Evolutionary conservation across 2,329 filamentous ascomycete genomes (phyloP).

Genomic region (Talaromyces sp.): DNA sequence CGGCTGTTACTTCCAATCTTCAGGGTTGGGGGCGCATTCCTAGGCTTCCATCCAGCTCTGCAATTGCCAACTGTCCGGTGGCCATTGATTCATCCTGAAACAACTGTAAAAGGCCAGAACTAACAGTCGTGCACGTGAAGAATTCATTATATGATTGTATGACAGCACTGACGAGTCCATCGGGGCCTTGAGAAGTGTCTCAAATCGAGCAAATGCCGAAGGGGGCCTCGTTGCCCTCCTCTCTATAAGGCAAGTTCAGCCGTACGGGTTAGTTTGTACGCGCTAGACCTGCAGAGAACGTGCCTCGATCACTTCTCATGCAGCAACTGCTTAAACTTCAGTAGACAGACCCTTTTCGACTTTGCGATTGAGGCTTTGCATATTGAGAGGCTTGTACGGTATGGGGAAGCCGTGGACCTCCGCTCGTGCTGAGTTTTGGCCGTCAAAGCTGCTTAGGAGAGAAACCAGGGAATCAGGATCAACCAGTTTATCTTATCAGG

Average conservation of each 20-base stretch:
- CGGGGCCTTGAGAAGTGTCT: neutral
- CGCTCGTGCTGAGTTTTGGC: neutral
- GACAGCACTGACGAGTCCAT: neutral
- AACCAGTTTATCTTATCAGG: conserved; percentile 1
- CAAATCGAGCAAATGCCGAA: neutral
- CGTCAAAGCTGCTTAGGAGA: neutral
- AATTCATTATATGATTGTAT: neutral
- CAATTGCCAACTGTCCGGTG: neutral
- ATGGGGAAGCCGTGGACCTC: neutral
- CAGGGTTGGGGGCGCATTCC: neutral
- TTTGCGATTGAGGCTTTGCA: neutral
- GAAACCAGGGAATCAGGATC: neutral
- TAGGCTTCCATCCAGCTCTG: neutral
- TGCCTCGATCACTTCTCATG: neutral
- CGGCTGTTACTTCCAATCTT: neutral
- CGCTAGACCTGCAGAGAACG: conserved; percentile 4
- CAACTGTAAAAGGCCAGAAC: neutral
- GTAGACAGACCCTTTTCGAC: neutral
- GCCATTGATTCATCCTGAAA: neutral
- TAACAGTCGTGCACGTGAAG: neutral
- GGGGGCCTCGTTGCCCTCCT: neutral
- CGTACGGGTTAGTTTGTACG: neutral
- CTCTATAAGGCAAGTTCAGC: neutral
- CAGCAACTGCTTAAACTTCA: neutral
- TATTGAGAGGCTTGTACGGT: neutral